Evolutionary conservation across 768 basidiomycete genomes (phyloP).

Genomic region (Phaffia tasmanica): DNA sequence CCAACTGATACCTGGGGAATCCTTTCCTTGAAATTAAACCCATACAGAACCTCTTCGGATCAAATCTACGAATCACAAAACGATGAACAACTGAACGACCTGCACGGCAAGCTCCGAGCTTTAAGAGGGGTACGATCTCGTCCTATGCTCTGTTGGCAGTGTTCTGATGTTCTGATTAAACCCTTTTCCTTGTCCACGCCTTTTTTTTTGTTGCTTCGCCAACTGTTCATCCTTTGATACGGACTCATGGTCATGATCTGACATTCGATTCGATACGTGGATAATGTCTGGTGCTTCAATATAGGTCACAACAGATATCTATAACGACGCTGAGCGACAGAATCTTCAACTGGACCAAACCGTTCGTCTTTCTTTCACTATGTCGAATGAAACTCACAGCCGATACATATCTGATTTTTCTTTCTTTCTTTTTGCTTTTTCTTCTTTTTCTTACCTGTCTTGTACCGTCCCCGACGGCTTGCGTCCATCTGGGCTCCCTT

Average conservation of each 20-base stretch:
- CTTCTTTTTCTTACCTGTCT: too few species aligned
- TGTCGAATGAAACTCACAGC: background rate
- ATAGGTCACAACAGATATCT: constrained; percentile 77
- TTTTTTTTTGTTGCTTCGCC: background rate
- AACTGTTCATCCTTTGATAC: background rate
- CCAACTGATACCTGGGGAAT: too few species aligned
- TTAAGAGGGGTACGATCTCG: constrained; percentile 55
- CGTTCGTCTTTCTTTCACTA: constrained; percentile 41
- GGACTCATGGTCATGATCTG: background rate
- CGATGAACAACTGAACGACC: constrained; percentile 68
- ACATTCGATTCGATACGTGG: background rate
- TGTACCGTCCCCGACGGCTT: too few species aligned
- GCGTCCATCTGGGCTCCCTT: too few species aligned
- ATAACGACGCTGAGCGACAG: constrained; percentile 72
- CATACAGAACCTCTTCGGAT: constrained; percentile 19
- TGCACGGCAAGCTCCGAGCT: constrained; percentile 73
- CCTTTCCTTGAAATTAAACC: background rate
- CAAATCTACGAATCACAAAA: constrained; percentile 55
- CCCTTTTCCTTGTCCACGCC: background rate
- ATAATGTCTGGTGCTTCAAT: background rate
- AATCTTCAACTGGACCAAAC: constrained; percentile 66
- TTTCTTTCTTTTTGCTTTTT: background rate
- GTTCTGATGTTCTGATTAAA: background rate
- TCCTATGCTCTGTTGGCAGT: background rate
- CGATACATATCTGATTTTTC: background rate